A percentile compares a stretch with the other conserved stretches of the same genome.
phyloP scores from a whole-genome alignment of 768 basidiomycete genomes.

The Mycena vitilis region DNA sequence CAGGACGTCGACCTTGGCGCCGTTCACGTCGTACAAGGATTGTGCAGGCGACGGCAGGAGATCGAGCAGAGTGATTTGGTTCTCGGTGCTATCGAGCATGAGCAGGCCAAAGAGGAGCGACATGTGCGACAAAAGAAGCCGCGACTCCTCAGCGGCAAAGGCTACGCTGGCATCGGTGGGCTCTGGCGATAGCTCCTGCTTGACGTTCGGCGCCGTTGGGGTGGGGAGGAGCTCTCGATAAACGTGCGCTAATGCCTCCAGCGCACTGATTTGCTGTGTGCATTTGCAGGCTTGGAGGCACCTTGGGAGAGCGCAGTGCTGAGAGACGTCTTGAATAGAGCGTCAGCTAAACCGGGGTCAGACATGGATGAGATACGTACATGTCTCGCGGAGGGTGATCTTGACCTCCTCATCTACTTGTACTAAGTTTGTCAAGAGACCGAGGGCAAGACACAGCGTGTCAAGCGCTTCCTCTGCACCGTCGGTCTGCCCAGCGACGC shows the following conservation, averaged over 20 bases:
- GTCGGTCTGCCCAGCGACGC: constrained; percentile 36
- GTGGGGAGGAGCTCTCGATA: constrained; percentile 54
- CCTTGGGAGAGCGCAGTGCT: constrained; percentile 57
- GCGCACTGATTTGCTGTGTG: constrained; percentile 51
- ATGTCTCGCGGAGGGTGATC: constrained; percentile 55
- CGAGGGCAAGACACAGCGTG: constrained; percentile 78
- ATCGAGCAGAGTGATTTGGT: constrained; percentile 50
- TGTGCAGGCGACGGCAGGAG: constrained; percentile 40
- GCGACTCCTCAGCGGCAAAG: constrained; percentile 51
- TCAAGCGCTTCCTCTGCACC: constrained; percentile 65
- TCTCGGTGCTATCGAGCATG: constrained; percentile 53
- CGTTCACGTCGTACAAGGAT: constrained; percentile 30
- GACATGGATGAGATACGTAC: constrained; percentile 52
- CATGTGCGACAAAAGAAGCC: constrained; percentile 78
- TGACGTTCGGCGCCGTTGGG: constrained; percentile 34
- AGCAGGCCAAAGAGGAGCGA: constrained; percentile 77
- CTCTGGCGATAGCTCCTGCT: constrained; percentile 43
- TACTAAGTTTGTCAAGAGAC: constrained; percentile 80
- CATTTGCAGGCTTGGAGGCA: constrained; percentile 71
- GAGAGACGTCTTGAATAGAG: constrained; percentile 18
- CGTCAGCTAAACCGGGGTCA: neutral
- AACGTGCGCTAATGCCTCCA: constrained; percentile 63
- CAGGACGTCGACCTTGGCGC: constrained; percentile 47
- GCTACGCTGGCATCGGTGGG: constrained; percentile 35
- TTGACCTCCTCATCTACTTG: constrained; percentile 67